phyloP scores from a whole-genome alignment of 345 rosid genomes.

The Dovyalis caffra region DNA sequence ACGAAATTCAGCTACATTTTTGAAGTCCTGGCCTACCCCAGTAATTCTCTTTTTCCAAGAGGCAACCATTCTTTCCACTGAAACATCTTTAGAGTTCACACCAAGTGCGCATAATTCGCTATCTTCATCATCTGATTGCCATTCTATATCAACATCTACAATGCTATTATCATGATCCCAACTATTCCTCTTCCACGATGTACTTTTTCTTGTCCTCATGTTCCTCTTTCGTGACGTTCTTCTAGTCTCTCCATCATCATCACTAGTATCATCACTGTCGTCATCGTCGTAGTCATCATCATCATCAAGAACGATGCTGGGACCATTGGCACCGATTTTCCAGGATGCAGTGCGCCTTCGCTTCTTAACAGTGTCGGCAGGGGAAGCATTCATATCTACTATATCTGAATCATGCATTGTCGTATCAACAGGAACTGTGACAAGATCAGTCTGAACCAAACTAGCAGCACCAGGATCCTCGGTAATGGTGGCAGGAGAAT shows the following conservation, averaged over 20 bases:
- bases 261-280: background rate
- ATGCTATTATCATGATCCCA: conserved; percentile 25
- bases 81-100: conserved; percentile 22
- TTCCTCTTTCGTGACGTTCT: conserved; percentile 30
- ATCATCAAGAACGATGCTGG: conserved; percentile 31
- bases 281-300: conserved; percentile 19
- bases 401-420: conserved; percentile 13
- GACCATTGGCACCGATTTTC: conserved; percentile 36
- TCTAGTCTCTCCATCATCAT: conserved; percentile 19
- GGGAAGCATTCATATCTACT: conserved; percentile 50
- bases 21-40: conserved; percentile 90
- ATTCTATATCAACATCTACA: conserved; percentile 34
- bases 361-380: conserved; percentile 79
- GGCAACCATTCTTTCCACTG: conserved; percentile 49
- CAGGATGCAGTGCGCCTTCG: conserved; percentile 65
- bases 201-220: conserved; percentile 38
- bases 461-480: conserved; percentile 13
- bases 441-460: conserved; percentile 10
- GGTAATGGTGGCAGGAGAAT: background rate
- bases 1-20: conserved; percentile 72
- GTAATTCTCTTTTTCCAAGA: conserved; percentile 78
- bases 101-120: conserved; percentile 13
- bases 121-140: conserved; percentile 22
- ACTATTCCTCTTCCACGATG: conserved; percentile 29
- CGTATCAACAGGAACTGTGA: conserved; percentile 17